These are phyloP conservation scores for Cicer yamashitae DNA, from an alignment of 306 rosid species.

Conservation along the genomic window DNA sequence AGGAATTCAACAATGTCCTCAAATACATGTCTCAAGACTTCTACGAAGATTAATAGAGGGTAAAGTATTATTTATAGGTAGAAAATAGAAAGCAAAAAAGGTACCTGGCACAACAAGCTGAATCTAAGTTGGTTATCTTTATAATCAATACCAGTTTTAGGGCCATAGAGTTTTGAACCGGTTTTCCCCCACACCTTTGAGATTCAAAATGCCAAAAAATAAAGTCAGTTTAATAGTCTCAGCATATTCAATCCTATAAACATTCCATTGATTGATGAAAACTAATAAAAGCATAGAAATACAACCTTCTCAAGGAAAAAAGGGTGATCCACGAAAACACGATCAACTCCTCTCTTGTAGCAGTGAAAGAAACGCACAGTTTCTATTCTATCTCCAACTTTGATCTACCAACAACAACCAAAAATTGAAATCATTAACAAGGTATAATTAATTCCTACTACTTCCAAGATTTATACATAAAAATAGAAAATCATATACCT, in stretches of 20 bases:
- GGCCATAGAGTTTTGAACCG: conserved; percentile 73
- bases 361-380: conserved; percentile 74
- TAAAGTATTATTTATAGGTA: background rate
- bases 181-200: conserved; percentile 85
- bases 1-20: conserved; percentile 23
- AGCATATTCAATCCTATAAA: background rate
- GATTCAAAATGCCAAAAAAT: conserved; percentile 25
- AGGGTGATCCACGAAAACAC: conserved; percentile 81
- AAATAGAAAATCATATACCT: conserved; percentile 52
- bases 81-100: conserved; percentile 27
- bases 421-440: conserved; percentile 12
- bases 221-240: conserved; percentile 24
- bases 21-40: conserved; percentile 23
- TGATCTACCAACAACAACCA: conserved; percentile 47
- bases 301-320: conserved; percentile 69
- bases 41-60: background rate
- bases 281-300: background rate
- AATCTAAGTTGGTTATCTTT: conserved; percentile 72
- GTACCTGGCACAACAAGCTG: conserved; percentile 75
- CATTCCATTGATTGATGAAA: conserved; percentile 19
- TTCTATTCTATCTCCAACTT: conserved; percentile 61
- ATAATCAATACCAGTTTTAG: conserved; percentile 67
- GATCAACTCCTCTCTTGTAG: conserved; percentile 83
- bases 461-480: conserved; percentile 13
- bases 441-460: background rate